Conservation (phyloP, 148 eudicot genomes). For the Rhododendron molle region DNA sequence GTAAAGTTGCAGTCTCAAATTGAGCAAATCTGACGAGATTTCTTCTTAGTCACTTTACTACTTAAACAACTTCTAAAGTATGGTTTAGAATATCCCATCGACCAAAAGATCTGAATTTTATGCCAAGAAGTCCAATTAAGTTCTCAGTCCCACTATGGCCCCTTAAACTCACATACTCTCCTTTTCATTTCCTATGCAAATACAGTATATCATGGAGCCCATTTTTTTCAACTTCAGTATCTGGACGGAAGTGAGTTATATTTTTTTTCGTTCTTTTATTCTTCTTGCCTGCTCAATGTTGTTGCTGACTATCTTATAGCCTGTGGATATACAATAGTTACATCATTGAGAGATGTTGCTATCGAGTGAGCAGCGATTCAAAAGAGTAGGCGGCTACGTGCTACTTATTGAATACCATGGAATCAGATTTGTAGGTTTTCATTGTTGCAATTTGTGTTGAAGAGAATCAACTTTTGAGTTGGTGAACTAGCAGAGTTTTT, state of each 20-base stretch:
- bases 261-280: background rate
- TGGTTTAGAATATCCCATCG: background rate
- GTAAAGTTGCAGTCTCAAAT: background rate
- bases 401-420: background rate
- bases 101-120: background rate
- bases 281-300: background rate
- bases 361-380: background rate
- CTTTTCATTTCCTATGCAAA: background rate
- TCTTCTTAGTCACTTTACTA: background rate
- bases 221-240: background rate
- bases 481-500: background rate
- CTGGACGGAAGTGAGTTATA: background rate
- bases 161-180: background rate
- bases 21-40: constrained; percentile 1
- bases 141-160: background rate
- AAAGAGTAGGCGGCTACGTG: background rate
- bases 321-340: background rate
- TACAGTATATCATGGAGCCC: background rate
- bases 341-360: background rate
- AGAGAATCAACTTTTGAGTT: background rate
- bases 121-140: background rate
- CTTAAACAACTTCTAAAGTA: constrained; percentile 2
- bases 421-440: background rate
- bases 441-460: background rate
- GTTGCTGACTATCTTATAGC: background rate